Evolutionary conservation across 2,329 filamentous ascomycete species (phyloP).

Genomic region (Didymellaceae sp.): DNA sequence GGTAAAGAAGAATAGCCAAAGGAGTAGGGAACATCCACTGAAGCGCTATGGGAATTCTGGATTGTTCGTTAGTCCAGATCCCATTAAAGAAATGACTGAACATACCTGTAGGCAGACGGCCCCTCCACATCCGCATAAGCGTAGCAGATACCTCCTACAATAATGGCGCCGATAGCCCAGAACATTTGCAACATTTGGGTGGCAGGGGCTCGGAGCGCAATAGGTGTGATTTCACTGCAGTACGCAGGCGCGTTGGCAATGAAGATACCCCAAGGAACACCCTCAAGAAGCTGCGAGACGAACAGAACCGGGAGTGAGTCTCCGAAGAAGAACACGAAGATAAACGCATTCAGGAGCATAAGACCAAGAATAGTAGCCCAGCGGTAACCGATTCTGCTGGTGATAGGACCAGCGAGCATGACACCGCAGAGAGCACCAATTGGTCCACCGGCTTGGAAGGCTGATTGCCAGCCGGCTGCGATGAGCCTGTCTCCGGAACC

Average conservation of each 20-base stretch:
- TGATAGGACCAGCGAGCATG: conserved; percentile 66
- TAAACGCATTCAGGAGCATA: conserved; percentile 64
- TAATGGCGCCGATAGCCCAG: conserved; percentile 68
- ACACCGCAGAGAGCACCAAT: conserved; percentile 67
- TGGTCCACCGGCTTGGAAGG: conserved; percentile 62
- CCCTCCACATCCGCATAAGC: conserved; percentile 51
- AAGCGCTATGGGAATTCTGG: conserved; percentile 40
- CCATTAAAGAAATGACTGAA: background rate
- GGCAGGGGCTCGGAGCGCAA: conserved; percentile 62
- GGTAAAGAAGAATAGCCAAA: conserved; percentile 52
- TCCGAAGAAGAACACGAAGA: conserved; percentile 66
- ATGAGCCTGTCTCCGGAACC: conserved; percentile 49
- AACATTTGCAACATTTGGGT: conserved; percentile 72
- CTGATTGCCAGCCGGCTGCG: conserved; percentile 63
- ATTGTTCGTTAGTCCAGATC: conserved; percentile 15
- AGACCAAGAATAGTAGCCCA: conserved; percentile 64
- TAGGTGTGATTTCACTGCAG: conserved; percentile 66
- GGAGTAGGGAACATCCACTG: conserved; percentile 56
- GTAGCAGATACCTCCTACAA: conserved; percentile 65
- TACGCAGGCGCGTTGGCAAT: conserved; percentile 70
- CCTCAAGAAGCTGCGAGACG: conserved; percentile 64
- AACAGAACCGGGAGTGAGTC: conserved; percentile 57
- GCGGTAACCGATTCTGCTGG: conserved; percentile 65
- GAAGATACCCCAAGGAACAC: conserved; percentile 70
- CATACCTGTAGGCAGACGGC: conserved; percentile 29